phyloP scores from a whole-genome alignment of 2,329 filamentous ascomycete species.

The Septoria petroselini region DNA sequence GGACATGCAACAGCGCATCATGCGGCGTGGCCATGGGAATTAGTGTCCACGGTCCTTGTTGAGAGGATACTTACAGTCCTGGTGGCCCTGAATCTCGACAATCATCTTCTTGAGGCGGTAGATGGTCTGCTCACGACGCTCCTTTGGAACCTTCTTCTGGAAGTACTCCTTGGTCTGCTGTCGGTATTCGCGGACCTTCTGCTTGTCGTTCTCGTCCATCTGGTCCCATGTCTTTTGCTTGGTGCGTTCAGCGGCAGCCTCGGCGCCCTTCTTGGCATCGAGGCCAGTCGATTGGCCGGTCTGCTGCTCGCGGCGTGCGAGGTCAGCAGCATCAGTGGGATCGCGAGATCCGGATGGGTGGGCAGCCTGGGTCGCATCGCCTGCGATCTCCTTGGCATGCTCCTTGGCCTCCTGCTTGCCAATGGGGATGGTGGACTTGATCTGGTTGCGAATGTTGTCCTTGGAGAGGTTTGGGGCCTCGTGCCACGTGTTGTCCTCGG shows the following conservation, averaged over 20 bases:
- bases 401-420: conserved; percentile 56
- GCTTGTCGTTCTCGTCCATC: conserved; percentile 59
- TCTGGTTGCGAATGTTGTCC: conserved; percentile 65
- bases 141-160: conserved; percentile 80
- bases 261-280: conserved; percentile 52
- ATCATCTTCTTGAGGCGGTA: conserved; percentile 98
- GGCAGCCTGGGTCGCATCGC: conserved; percentile 56
- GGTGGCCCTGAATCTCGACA: conserved; percentile 90
- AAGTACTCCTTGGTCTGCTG: conserved; percentile 69
- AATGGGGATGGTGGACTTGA: conserved; percentile 58
- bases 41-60: not conserved
- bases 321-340: conserved; percentile 53
- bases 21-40: not conserved
- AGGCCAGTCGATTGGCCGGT: conserved; percentile 49
- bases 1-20: not conserved
- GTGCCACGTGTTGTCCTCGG: conserved; percentile 91
- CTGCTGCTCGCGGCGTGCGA: conserved; percentile 54
- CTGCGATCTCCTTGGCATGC: conserved; percentile 55
- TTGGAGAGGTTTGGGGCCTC: conserved; percentile 56
- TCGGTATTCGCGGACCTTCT: conserved; percentile 44
- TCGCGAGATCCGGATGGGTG: conserved; percentile 56
- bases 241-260: conserved; percentile 47
- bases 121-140: conserved; percentile 87
- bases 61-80: conserved; percentile 63
- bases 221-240: conserved; percentile 59